phyloP scores from a whole-genome alignment of 2,329 filamentous ascomycete species.

The Amauroascus niger region DNA sequence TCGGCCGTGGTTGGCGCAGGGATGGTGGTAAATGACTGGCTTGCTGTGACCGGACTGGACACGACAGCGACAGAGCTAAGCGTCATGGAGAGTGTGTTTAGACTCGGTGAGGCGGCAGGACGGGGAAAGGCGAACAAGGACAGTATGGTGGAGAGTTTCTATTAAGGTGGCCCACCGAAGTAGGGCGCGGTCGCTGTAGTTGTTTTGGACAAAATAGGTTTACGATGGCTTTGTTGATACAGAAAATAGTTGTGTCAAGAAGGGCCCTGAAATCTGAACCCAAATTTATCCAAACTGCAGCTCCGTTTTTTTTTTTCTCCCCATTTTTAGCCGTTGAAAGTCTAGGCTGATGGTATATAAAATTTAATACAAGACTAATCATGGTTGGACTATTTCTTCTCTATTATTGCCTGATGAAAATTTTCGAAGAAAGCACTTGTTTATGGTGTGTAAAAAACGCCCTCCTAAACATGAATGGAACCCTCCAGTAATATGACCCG shows the following conservation, averaged over 20 bases:
- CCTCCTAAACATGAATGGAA: neutral
- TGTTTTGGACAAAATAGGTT: neutral
- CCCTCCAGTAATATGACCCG: neutral
- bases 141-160: conserved; percentile 98
- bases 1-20: conserved; percentile 91
- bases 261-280: neutral
- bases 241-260: neutral
- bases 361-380: neutral
- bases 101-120: conserved; percentile 78
- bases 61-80: conserved; percentile 96
- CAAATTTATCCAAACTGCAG: neutral
- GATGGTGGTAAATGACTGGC: conserved; percentile 97
- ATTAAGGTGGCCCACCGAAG: conserved; percentile 45
- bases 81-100: conserved; percentile 92
- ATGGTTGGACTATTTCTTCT: neutral
- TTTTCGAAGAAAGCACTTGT: neutral
- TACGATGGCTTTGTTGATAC: neutral
- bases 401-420: neutral
- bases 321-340: no score
- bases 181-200: neutral
- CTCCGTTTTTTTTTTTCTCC: no score
- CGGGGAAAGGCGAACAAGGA: conserved; percentile 71
- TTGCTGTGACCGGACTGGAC: conserved; percentile 85
- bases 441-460: neutral
- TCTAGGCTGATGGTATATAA: neutral